phyloP scores from a whole-genome alignment of 2,329 filamentous ascomycete species.

The Raffaelea deltoideospora region DNA sequence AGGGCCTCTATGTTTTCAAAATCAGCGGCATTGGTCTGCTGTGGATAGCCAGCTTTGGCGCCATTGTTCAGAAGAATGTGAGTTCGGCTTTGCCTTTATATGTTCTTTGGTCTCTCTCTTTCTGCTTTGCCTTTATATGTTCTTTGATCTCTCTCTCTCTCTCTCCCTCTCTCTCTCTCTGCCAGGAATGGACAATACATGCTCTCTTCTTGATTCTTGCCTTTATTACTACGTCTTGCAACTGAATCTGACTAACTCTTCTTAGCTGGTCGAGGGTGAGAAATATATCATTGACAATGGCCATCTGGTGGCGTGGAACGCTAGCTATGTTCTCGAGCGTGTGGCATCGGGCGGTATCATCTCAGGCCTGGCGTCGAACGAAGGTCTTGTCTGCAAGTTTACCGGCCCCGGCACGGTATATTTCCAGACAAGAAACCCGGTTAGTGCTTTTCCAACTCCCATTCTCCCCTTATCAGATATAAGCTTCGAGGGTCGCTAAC shows the following conservation, averaged over 20 bases:
- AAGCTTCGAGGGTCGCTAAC: too few species aligned
- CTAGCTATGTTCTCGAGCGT: conserved; percentile 81
- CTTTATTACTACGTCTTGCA: not conserved
- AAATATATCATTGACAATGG: conserved; percentile 89
- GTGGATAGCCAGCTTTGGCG: conserved; percentile 88
- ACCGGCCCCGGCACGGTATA: conserved; percentile 83
- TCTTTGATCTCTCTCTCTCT: too few species aligned
- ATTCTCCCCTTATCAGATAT: not conserved
- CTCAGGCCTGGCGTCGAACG: conserved; percentile 65
- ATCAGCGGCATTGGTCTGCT: conserved; percentile 66
- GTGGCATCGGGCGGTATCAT: conserved; percentile 84
- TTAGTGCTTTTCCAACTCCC: conserved; percentile 23
- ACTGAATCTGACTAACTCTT: conserved; percentile 1
- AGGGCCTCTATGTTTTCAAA: conserved; percentile 83
- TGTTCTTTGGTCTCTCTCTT: not conserved
- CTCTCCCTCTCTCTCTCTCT: too few species aligned
- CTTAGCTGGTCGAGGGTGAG: conserved; percentile 50
- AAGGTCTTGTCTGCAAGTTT: conserved; percentile 91
- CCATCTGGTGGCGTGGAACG: conserved; percentile 93
- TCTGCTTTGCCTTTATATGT: not conserved
- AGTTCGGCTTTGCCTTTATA: conserved; percentile 20
- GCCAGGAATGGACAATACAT: not conserved
- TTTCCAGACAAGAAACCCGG: conserved; percentile 79
- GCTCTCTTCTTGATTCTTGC: conserved; percentile 4
- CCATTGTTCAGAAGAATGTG: conserved; percentile 88